Evolutionary conservation across 2,329 filamentous ascomycete genomes (phyloP), one percentile per base, ranked within the genome.

Genomic region (Botrytis medusae): DNA sequence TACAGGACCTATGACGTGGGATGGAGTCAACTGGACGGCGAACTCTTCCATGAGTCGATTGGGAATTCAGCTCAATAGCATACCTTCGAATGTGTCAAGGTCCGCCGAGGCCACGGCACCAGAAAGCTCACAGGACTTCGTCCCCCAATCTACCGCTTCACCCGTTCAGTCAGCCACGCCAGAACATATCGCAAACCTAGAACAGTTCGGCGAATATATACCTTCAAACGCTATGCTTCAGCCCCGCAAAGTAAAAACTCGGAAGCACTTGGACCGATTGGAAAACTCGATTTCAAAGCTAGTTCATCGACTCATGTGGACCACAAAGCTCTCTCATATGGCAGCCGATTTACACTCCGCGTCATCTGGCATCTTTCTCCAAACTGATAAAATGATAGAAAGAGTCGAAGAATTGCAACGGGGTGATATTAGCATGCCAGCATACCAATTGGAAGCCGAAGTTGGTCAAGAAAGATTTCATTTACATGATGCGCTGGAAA

Each of bases 401-500:
- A 69, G 74, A 46, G 71, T 80, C 42, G 57, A 75, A 10, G 46
- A 63, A 40, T 57, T 80, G 65, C 74, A 73, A 68, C 64, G 60
- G 22, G 51, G 72, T 20, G 74, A 75, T 44, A 73, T 71, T 2
- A 71, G 59, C 29, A 69, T 78, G 42, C 80, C 80, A 40, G 69
- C 40, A 32, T 81, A 77, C 37, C 67, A 54, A 69, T 10, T 72
- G 18, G 72, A 75, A 44, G 46, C 42, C 14, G 51, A 74, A 25
- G 37, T 57, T 74, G 75, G 62, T 10, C 72, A 54, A 48, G 73
- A 79, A 68, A 77, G 78, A 20, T 65, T 46, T 12, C 68, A 73
- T 44, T 69, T 81, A n/a, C 76, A 80, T 73, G 72, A 64, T 14
- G 72, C 79, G 12, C 40, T 81, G 9, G 69, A 62, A 37, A 51